These are phyloP conservation scores for Theileria orientalis DNA, from an alignment of 169 alveolate genomes.

Conservation along the genomic window DNA sequence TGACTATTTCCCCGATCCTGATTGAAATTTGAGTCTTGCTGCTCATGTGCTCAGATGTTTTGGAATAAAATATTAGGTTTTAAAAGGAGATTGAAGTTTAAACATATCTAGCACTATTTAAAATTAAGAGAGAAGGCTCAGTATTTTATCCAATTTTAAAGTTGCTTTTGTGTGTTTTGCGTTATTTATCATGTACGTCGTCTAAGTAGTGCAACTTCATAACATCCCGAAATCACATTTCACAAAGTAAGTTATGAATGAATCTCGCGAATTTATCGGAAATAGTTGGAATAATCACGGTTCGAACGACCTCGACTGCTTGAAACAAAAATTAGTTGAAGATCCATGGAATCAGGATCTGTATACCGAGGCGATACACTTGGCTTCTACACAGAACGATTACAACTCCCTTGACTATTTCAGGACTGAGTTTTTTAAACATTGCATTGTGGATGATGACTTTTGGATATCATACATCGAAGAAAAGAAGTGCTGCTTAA, in stretches of 20 bases:
- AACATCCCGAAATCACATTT: neutral
- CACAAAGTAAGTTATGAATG: neutral
- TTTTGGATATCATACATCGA: constrained; percentile 62
- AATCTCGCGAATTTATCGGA: neutral
- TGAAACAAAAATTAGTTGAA: constrained; percentile 19
- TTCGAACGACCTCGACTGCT: constrained; percentile 44
- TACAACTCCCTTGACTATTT: constrained; percentile 37
- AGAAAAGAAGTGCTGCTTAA: constrained; percentile 36
- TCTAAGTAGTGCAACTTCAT: constrained; percentile 5
- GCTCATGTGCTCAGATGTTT: no score
- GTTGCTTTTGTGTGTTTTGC: neutral
- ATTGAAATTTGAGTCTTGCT: no score
- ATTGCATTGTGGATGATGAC: constrained; percentile 59
- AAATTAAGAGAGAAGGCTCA: no score
- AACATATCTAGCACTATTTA: neutral
- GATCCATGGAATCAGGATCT: constrained; percentile 56
- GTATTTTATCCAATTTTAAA: no score
- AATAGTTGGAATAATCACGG: neutral
- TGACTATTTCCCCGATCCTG: no score
- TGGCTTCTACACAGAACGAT: constrained; percentile 37
- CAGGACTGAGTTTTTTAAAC: constrained; percentile 44
- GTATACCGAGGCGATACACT: constrained; percentile 46
- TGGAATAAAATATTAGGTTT: no score
- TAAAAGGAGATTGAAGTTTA: no score
- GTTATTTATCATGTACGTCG: neutral